A percentile compares a stretch with the other conserved stretches of the same genome.
These are phyloP conservation scores for Aechmea fasciata DNA, from an alignment of 176 grass and related monocot genomes.

Conservation along the genomic window DNA sequence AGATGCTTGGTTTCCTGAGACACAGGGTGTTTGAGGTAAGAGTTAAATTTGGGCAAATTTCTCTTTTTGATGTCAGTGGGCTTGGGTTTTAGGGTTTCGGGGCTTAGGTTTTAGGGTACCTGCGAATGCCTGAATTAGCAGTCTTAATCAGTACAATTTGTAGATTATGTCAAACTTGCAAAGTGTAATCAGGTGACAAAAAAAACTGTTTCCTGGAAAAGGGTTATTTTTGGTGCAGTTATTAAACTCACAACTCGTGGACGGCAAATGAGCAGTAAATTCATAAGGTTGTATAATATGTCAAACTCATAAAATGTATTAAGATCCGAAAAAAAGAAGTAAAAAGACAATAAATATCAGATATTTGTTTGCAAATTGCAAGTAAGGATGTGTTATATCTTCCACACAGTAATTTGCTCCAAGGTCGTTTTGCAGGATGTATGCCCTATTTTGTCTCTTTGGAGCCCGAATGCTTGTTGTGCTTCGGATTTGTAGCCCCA, in stretches of 20 bases:
- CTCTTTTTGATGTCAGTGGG: slow-evolving; percentile 27
- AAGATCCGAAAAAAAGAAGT: too few species aligned
- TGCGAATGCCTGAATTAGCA: neutral
- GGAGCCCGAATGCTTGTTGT: neutral
- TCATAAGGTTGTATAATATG: too few species aligned
- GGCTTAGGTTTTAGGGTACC: neutral
- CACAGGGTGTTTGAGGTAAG: slow-evolving; percentile 22
- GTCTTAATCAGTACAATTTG: slow-evolving; percentile 1
- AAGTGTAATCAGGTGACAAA: slow-evolving; percentile 8
- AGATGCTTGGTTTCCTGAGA: slow-evolving; percentile 15
- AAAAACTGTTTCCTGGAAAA: neutral
- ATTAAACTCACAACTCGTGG: too few species aligned
- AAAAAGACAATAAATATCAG: too few species aligned
- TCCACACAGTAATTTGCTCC: neutral
- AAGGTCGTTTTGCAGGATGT: neutral
- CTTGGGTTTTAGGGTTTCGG: neutral
- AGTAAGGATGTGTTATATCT: neutral
- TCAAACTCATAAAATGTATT: too few species aligned
- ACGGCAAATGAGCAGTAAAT: too few species aligned
- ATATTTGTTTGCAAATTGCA: too few species aligned
- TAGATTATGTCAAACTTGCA: slow-evolving; percentile 17
- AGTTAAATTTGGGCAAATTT: slow-evolving; percentile 29
- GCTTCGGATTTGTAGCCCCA: neutral
- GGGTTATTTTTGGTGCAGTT: too few species aligned
- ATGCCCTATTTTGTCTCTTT: neutral